Percentiles rank a stretch among this genome's conserved stretches.
Evolutionary conservation across 2,329 filamentous ascomycete genomes (phyloP).

Genomic region (Aspergillus spinulosporus): DNA sequence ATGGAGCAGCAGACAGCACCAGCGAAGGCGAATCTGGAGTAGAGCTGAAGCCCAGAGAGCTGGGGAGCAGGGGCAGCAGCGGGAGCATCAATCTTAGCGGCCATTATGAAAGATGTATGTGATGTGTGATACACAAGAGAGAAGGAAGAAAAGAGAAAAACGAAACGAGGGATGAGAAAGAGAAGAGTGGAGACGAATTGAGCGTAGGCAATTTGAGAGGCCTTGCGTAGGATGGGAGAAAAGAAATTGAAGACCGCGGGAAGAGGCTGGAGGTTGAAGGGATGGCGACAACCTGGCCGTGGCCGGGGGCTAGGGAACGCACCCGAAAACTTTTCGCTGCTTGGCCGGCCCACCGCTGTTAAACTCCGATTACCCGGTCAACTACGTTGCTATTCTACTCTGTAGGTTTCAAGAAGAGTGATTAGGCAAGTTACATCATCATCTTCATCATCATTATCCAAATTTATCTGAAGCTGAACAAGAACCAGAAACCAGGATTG

Average conservation of each 20-base stretch:
- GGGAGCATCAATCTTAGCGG: conserved; percentile 46
- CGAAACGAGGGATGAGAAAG: conserved; percentile 17
- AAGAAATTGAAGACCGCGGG: conserved; percentile 18
- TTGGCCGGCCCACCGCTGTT: conserved; percentile 16
- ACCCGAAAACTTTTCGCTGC: conserved; percentile 37
- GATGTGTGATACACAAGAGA: conserved; percentile 19
- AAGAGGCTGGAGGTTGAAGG: conserved; percentile 28
- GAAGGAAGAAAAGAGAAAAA: conserved; percentile 17
- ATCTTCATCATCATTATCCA: no score
- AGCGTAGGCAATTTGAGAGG: conserved; percentile 20
- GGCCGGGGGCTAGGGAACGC: conserved; percentile 24
- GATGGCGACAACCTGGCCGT: conserved; percentile 20
- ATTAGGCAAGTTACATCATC: conserved; percentile 5
- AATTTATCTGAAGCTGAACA: neutral
- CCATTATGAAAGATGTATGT: conserved; percentile 35
- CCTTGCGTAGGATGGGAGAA: conserved; percentile 6
- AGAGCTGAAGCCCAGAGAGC: conserved; percentile 69
- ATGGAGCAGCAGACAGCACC: conserved; percentile 97
- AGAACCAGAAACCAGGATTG: neutral
- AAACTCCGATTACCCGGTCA: conserved; percentile 25
- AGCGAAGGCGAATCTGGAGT: conserved; percentile 94
- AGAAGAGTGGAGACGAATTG: conserved; percentile 22
- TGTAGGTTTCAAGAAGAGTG: neutral
- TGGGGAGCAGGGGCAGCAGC: conserved; percentile 34
- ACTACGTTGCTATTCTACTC: neutral